Evolutionary conservation across 805 yeast genomes (phyloP), one percentile per base, ranked within the genome.

Genomic region (Lachancea quebecensis): DNA sequence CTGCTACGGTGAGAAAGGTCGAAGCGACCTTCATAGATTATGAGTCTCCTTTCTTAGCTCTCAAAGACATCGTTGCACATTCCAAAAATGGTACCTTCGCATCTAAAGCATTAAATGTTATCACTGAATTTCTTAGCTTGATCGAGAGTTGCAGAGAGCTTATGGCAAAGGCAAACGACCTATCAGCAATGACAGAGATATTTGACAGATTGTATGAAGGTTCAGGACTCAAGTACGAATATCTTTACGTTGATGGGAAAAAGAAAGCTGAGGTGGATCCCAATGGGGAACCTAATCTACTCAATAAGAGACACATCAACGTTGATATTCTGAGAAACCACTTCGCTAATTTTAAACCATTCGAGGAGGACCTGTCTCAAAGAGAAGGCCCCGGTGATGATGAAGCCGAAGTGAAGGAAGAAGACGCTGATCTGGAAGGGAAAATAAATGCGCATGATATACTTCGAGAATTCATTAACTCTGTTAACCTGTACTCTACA

Each of bases 1-100:
- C 67, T 1, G 73, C 73, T 31, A 66, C 82, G 0, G 48, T 75
- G 3, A 69, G 68, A 2, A 57, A 58, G 41, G 45, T 65, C 0
- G 54, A 51, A 15, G 32, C 21, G 1, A 15, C 45, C 2, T 33
- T 45, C 11, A 12, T 10, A 10, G 40, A 44, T 3, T 44, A 38
- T 25, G 43, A 35, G 11, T 33, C 43, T 10, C 47, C 47, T 8
- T 44, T 44, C 25, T 28, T 29, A 10, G 38, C 50, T 1, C 40
- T 63, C 9, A 57, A 54, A 10, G 49, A 44, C 35, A 49, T 60
- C 4, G n/a, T 34, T 15, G 31, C 18, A 5, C 16, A 18, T 14
- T 25, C 47, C 12, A 7, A 31, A 8, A 42, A 40, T 9, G 6
- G 29, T 16, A 17, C 16, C 7, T 14, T 39, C 10, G 59, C 55